Conservation (phyloP, 768 basidiomycete species). For the Pisolithus marmoratus region DNA sequence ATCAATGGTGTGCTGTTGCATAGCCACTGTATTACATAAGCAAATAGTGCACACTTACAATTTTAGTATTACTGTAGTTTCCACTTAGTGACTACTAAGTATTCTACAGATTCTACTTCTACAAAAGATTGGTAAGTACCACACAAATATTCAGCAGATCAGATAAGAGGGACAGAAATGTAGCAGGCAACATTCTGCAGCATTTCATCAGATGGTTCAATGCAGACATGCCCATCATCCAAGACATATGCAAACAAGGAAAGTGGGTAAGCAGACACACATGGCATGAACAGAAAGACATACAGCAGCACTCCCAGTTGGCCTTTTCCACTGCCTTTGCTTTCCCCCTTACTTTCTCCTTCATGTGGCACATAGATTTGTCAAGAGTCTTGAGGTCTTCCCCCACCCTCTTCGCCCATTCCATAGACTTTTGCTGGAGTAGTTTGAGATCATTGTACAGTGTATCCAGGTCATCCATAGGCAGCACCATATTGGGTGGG, state of each 20-base stretch:
- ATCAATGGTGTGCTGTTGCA: too few species aligned
- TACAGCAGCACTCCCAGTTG: conserved; percentile 72
- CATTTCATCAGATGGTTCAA: conserved; percentile 7
- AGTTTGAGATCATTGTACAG: conserved; percentile 57
- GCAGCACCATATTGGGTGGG: conserved; percentile 60
- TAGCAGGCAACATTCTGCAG: conserved; percentile 5
- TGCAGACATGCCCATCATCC: conserved; percentile 3
- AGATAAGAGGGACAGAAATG: neutral
- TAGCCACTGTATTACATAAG: too few species aligned
- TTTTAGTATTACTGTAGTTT: too few species aligned
- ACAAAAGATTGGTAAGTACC: conserved; percentile 11
- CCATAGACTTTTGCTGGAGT: conserved; percentile 48
- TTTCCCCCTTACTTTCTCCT: conserved; percentile 72
- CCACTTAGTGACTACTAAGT: too few species aligned
- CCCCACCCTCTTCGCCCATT: conserved; percentile 67
- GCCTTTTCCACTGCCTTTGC: conserved; percentile 64
- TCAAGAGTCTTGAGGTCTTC: conserved; percentile 71
- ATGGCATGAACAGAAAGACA: conserved; percentile 32
- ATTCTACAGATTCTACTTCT: too few species aligned
- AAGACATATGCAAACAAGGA: conserved; percentile 13
- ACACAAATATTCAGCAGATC: conserved; percentile 9
- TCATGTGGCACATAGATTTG: conserved; percentile 70
- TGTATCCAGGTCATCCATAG: conserved; percentile 64
- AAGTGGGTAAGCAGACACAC: conserved; percentile 7
- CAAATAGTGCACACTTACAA: too few species aligned